Evolutionary conservation across 495 filamentous ascomycete species (phyloP).

Genomic region (Daldinia loculata): DNA sequence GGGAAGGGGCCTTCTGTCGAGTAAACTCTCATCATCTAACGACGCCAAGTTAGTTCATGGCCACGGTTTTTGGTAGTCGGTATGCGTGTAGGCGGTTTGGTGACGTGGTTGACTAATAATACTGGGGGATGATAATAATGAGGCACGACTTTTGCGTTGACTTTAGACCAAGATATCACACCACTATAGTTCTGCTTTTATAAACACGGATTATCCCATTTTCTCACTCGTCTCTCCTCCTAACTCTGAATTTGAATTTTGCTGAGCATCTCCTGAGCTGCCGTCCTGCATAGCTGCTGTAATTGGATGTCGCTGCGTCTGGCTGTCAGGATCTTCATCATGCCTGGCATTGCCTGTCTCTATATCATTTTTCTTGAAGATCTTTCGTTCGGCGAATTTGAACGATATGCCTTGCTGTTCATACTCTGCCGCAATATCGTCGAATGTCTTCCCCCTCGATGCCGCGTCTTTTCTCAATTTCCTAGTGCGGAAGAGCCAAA

Average conservation of each 20-base stretch:
- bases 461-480: constrained; percentile 66
- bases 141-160: constrained; percentile 32
- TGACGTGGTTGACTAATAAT: constrained; percentile 12
- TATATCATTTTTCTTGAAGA: constrained; percentile 6
- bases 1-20: constrained; percentile 47
- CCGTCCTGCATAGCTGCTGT: background rate
- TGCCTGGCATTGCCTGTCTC: constrained; percentile 9
- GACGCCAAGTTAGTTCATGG: background rate
- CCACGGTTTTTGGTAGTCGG: background rate
- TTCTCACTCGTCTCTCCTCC: background rate
- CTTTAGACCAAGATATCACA: constrained; percentile 36
- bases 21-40: constrained; percentile 7
- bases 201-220: background rate
- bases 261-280: too few species aligned
- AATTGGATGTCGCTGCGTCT: background rate
- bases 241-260: background rate
- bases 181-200: constrained; percentile 8
- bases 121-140: constrained; percentile 33
- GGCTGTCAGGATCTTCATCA: background rate
- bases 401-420: constrained; percentile 48
- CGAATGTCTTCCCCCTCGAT: constrained; percentile 64
- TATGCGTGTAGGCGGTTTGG: background rate
- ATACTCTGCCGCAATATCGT: constrained; percentile 65
- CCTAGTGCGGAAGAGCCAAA: constrained; percentile 73
- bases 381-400: constrained; percentile 52